Evolutionary conservation across 1,284 basidiomycete species (phyloP).

Genomic region (Fomes fomentarius): DNA sequence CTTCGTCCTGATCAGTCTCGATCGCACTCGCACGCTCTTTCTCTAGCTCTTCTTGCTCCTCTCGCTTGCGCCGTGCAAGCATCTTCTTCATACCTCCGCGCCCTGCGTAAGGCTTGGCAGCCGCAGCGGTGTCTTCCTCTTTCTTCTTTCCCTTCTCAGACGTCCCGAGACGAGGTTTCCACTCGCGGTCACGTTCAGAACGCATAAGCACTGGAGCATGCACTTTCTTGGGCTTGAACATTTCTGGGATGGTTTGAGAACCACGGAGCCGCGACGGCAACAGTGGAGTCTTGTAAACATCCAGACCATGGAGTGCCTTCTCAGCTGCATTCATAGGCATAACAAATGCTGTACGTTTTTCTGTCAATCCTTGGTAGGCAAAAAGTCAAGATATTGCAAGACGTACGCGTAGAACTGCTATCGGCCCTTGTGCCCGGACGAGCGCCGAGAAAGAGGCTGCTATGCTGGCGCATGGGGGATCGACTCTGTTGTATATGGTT

Average conservation of each 20-base stretch:
- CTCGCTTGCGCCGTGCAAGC: conserved; percentile 54
- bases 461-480: conserved; percentile 52
- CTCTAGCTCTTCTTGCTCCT: conserved; percentile 39
- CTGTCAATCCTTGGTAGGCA: not conserved
- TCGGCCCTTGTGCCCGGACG: conserved; percentile 25
- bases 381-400: not conserved
- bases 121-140: conserved; percentile 35
- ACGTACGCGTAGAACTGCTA: conserved; percentile 25
- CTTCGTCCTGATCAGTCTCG: conserved; percentile 33
- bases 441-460: conserved; percentile 50
- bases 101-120: conserved; percentile 67
- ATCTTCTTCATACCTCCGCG: conserved; percentile 76
- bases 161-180: conserved; percentile 40
- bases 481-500: conserved; percentile 17
- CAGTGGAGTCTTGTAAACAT: conserved; percentile 76
- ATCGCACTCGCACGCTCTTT: conserved; percentile 39
- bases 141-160: conserved; percentile 33
- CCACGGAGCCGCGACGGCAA: conserved; percentile 67
- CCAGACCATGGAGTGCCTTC: conserved; percentile 66
- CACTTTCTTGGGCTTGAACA: conserved; percentile 63
- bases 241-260: conserved; percentile 54
- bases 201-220: conserved; percentile 61
- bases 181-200: conserved; percentile 32
- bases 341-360: not conserved
- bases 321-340: conserved; percentile 55